Percentiles rank a stretch among this genome's conserved stretches.
phyloP scores from a whole-genome alignment of 768 basidiomycete genomes.

The Lyophyllum semitale region DNA sequence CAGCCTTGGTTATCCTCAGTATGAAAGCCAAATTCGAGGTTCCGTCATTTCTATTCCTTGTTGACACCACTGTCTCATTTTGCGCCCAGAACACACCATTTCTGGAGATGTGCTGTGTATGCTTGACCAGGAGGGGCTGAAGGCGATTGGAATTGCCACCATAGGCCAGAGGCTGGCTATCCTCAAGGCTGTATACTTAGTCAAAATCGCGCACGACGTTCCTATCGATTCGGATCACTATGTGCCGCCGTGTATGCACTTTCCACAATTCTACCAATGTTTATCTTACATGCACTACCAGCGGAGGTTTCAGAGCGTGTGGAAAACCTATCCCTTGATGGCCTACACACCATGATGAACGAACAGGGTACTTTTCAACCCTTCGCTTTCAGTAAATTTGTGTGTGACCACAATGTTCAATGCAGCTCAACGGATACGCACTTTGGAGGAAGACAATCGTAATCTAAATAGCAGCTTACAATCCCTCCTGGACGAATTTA shows the following conservation, averaged over 20 bases:
- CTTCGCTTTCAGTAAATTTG: neutral
- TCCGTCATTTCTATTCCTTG: conserved; percentile 13
- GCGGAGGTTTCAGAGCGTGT: conserved; percentile 61
- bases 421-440: conserved; percentile 66
- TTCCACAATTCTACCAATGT: neutral
- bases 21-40: conserved; percentile 81
- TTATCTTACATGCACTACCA: conserved; percentile 24
- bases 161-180: conserved; percentile 92
- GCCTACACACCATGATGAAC: conserved; percentile 63
- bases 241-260: conserved; percentile 80
- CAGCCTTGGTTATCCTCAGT: conserved; percentile 80
- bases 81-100: conserved; percentile 78
- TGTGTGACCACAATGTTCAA: neutral
- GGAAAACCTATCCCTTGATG: conserved; percentile 62
- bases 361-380: conserved; percentile 63
- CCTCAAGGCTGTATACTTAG: conserved; percentile 87
- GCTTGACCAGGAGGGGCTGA: conserved; percentile 82
- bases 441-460: conserved; percentile 79
- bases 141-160: conserved; percentile 84
- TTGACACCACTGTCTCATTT: conserved; percentile 13
- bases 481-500: conserved; percentile 68
- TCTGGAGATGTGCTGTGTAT: conserved; percentile 87
- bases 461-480: conserved; percentile 64
- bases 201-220: conserved; percentile 83
- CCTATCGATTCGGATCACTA: conserved; percentile 84